A percentile compares a stretch with the other conserved stretches of the same genome.
Evolutionary conservation across 169 alveolate species (phyloP).

Genomic region (Plasmodium ovale): DNA sequence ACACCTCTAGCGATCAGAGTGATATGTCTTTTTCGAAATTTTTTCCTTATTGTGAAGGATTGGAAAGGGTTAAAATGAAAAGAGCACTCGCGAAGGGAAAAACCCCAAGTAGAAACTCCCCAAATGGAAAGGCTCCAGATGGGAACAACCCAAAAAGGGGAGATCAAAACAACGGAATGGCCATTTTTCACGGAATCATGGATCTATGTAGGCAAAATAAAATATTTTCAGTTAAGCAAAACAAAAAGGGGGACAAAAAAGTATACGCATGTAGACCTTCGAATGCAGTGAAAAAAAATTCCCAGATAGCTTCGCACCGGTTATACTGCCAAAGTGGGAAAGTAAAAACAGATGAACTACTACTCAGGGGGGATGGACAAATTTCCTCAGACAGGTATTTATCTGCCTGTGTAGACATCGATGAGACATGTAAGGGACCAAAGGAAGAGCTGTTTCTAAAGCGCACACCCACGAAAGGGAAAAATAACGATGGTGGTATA

Average conservation of each 20-base stretch:
- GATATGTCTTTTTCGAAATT: conserved; percentile 40
- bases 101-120: not conserved
- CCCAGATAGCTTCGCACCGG: too few relatives aligned
- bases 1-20: conserved; percentile 27
- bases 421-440: too few relatives aligned
- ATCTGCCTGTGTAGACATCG: too few relatives aligned
- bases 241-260: not conserved
- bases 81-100: too few relatives aligned
- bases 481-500: too few relatives aligned
- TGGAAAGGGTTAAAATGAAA: too few relatives aligned
- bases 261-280: not conserved
- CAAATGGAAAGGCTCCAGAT: not conserved
- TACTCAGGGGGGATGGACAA: too few relatives aligned
- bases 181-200: conserved; percentile 33
- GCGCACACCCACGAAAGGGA: too few relatives aligned
- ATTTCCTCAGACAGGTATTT: too few relatives aligned
- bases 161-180: conserved; percentile 3
- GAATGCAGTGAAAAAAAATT: not conserved
- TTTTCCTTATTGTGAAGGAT: conserved; percentile 17
- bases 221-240: conserved; percentile 36
- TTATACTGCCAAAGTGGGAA: too few relatives aligned
- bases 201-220: conserved; percentile 30
- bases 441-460: too few relatives aligned
- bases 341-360: too few relatives aligned
- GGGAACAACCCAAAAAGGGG: not conserved